A percentile compares a stretch with the other conserved stretches of the same genome.
Evolutionary conservation across 768 basidiomycete species (phyloP).

Genomic region (Asterophora lycoperdoides): DNA sequence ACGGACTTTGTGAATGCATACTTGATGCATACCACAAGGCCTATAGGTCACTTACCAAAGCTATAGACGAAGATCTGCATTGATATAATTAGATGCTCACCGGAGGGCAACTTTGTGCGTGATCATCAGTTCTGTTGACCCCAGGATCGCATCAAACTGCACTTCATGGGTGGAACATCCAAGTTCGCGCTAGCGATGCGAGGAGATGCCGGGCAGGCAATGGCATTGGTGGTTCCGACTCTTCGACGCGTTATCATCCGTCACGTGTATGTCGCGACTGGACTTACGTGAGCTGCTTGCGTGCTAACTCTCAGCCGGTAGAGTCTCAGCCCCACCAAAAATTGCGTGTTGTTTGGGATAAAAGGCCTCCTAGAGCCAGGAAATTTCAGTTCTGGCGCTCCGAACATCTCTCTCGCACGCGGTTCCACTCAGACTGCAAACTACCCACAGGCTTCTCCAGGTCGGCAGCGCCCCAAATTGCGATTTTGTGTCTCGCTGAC

Average conservation of each 20-base stretch:
- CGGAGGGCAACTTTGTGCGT: no score
- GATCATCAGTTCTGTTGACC: no score
- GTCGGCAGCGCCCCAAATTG: conserved; percentile 8
- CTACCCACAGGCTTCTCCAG: conserved; percentile 15
- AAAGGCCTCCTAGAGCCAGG: conserved; percentile 20
- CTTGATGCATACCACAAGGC: no score
- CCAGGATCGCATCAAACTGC: no score
- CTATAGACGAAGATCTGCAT: no score
- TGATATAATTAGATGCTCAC: no score
- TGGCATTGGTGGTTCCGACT: no score
- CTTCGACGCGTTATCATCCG: neutral
- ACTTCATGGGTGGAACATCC: no score
- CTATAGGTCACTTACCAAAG: no score
- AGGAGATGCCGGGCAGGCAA: no score
- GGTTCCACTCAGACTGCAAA: conserved; percentile 8
- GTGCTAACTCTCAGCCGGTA: neutral
- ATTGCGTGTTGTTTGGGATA: conserved; percentile 16
- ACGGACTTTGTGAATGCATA: no score
- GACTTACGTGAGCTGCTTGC: neutral
- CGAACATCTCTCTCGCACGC: conserved; percentile 14
- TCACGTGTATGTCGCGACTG: neutral
- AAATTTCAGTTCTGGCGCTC: conserved; percentile 25
- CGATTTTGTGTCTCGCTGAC: conserved; percentile 9
- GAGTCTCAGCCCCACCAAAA: conserved; percentile 7
- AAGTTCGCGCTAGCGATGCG: no score